Evolutionary conservation across 441 rosid species (phyloP), one percentile per base, ranked within the genome.

Genomic region (Gossypium lobatum): DNA sequence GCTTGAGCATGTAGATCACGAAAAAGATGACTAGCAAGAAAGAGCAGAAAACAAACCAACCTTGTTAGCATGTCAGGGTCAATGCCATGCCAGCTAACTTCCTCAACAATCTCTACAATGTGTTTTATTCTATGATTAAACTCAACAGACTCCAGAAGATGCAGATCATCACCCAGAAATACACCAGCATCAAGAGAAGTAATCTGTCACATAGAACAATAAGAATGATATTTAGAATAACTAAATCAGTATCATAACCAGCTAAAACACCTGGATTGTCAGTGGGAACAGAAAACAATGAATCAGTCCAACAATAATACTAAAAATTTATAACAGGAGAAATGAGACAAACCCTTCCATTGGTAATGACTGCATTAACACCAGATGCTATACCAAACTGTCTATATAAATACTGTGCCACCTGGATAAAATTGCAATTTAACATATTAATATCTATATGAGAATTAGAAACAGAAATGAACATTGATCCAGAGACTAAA

Each of bases 51-150:
- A 71, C 72, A 28, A 76, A 79, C 75, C 74, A 81, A 93, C 98
- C 99, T 96, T 83, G 97, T 93, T 74, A 93, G 83, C 85, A 86
- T 71, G 85, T 93, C 97, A 16, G 99, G 98, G 83, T 93, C 97
- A 70, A 86, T 73, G 65, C 85, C 94, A 78, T 84, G 85, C 98
- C 98, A 96, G 60, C 86, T 86, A 65, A 91, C 90, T 81, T 80
- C 91, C 80, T 91, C 97, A 81, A 96, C 83, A 74, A 96, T 87
- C 81, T 93, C 96, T 73, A 71, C 80, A 74, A 93, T 82, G 76
- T 95, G 88, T 78, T 96, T 89, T 75, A 89, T 84, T 83, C 95
- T 86, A 74, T 89, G 90, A 83, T 88, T 96, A 57, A 85, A 87
- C 84, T 96, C 99, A 81, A 96, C 85, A 2, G 91, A 86, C 87